Percentiles rank a stretch among this genome's conserved stretches.
Conservation (phyloP, 192 early-diverging fungal genomes). For the Lunasporangiospora selenospora region DNA sequence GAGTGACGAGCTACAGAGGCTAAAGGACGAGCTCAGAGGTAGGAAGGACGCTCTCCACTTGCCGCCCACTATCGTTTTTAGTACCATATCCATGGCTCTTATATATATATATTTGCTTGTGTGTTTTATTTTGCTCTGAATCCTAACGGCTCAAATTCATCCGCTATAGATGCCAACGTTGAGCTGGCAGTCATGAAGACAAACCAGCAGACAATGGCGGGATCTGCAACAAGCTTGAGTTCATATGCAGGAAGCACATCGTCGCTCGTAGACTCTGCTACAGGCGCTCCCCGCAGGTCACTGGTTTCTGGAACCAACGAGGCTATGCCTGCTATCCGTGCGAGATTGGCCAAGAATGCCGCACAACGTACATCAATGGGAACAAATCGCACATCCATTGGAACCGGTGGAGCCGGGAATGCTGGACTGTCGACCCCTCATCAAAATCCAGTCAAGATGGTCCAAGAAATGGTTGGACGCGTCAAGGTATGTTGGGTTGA, state of each 20-base stretch:
- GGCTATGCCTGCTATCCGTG: too few species aligned
- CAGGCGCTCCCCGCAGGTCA: neutral
- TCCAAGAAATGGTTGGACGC: slow-evolving; percentile 72
- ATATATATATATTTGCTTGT: neutral
- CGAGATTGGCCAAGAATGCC: too few species aligned
- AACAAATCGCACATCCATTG: too few species aligned
- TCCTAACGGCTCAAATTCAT: neutral
- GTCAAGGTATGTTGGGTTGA: slow-evolving; percentile 62
- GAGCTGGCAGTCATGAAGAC: slow-evolving; percentile 50
- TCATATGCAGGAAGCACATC: neutral
- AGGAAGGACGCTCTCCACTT: too few species aligned
- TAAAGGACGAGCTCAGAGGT: slow-evolving; percentile 72
- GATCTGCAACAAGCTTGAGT: slow-evolving; percentile 1
- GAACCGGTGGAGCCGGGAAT: neutral
- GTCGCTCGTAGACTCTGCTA: neutral
- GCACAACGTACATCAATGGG: too few species aligned
- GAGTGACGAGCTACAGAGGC: slow-evolving; percentile 70
- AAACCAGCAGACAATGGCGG: slow-evolving; percentile 26
- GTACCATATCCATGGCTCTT: neutral
- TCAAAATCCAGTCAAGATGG: slow-evolving; percentile 63
- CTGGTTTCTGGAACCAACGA: too few species aligned
- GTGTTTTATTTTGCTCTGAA: neutral
- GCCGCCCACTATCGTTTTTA: too few species aligned
- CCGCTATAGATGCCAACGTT: slow-evolving; percentile 43
- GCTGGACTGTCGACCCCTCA: slow-evolving; percentile 14